Base-by-base conservation (phyloP, 352 stramenopile genomes). In the Phytopythium chamaehyphon region DNA sequence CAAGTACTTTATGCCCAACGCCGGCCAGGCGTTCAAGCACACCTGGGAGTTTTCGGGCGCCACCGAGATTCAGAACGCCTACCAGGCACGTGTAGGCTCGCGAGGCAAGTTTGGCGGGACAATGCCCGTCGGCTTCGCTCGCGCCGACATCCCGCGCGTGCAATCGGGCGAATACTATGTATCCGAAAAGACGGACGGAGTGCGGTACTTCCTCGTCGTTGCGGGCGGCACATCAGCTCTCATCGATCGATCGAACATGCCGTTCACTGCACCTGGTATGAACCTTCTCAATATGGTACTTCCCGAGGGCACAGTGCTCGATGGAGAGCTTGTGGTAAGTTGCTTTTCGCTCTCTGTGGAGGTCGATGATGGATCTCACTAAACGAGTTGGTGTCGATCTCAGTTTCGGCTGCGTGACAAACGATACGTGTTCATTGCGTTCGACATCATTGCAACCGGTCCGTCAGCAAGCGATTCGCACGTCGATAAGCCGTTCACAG, bases 41-140 rank as follows among this genome's bases (percentile, higher is more conserved):
- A 69, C 70, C 46, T 95, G 80, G 84, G 80, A 89, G 39, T 86
- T 88, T 46, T 16, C 74, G 15, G 80, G 75, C 12, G 78, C 82
- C 10, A 83, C 75, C 2, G 78, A 90, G 51, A 62, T 93, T 43
- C 84, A 90, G 43, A 89, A 92, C 47, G 82, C 80, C 1, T 95
- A 90, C 57, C 77, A 90, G 56, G 62, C 66, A 1, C 82, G 81
- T 11, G 46, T 93, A 24, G 80, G 85, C 35, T 55, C 81, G 47
- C 78, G 80, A 40, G 69, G 75, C 48, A 92, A 95, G 59, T 97
- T 97, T 66, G 82, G 75, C 37, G 88, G 88, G 1, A 95, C 88
- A 9, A 96, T 96, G 86, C 88, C 88, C 8, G 88, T 96, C 16
- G 90, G 90, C 9, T 96, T 97, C 77, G 87, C 87, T n/a, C 80